Evolutionary conservation across 345 rosid species (phyloP).

Genomic region (Sapria himalayana): DNA sequence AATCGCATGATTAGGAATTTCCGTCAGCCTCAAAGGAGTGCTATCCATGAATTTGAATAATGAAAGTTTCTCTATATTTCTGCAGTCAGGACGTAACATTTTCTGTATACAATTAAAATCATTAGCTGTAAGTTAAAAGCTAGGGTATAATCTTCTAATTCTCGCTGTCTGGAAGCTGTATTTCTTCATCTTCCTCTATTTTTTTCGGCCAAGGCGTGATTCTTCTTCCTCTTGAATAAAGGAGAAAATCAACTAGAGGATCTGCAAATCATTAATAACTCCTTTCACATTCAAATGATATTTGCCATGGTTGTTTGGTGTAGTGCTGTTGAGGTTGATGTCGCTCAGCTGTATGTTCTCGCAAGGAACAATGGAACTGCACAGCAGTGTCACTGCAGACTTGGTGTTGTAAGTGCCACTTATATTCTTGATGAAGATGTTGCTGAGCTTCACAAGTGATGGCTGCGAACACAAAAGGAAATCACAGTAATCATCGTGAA

Average conservation of each 20-base stretch:
- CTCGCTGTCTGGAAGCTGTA: no score
- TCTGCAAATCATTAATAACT: conserved; percentile 12
- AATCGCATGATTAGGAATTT: no score
- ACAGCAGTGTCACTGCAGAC: conserved; percentile 16
- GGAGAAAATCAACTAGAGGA: conserved; percentile 14
- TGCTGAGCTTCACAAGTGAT: conserved; percentile 23
- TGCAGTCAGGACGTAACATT: no score
- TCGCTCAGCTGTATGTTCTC: conserved; percentile 14
- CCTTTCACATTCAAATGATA: conserved; percentile 16
- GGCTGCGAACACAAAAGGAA: conserved; percentile 11
- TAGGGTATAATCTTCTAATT: no score
- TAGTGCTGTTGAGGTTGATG: conserved; percentile 11
- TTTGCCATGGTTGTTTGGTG: background rate
- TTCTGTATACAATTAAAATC: no score
- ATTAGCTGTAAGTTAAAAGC: no score
- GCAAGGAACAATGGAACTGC: conserved; percentile 29
- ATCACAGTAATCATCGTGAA: background rate
- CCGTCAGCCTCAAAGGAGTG: no score
- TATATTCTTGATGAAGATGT: conserved; percentile 24
- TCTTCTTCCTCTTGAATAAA: no score
- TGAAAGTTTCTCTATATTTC: no score
- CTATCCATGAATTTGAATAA: no score
- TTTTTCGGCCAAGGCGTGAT: no score
- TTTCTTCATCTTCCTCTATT: no score
- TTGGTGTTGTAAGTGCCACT: conserved; percentile 26